Percentiles rank a stretch among this genome's conserved stretches.
phyloP scores from a whole-genome alignment of 2,329 filamentous ascomycete genomes.

The Colletotrichum sp. region DNA sequence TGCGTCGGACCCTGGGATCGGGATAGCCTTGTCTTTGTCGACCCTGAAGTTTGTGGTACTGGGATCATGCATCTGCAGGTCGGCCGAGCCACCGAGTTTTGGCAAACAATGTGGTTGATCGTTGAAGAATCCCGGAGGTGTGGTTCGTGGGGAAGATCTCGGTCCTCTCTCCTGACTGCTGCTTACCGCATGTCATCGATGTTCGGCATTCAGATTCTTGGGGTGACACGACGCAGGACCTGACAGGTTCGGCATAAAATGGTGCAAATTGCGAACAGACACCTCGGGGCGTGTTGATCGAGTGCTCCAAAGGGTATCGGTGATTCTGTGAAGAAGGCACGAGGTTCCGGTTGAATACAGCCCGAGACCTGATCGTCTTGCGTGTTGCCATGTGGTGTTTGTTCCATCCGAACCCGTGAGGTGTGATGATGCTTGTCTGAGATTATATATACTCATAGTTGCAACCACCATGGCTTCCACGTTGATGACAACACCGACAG shows the following conservation, averaged over 20 bases:
- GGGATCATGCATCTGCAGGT: background rate
- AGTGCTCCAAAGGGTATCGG: background rate
- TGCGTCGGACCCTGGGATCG: background rate
- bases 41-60: background rate
- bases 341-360: background rate
- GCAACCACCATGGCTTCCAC: background rate
- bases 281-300: background rate
- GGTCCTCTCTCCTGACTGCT: background rate
- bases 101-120: background rate
- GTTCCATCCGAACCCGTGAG: background rate
- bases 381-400: background rate
- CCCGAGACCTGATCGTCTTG: background rate
- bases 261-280: background rate
- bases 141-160: background rate
- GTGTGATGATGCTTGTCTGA: background rate
- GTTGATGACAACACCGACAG: background rate
- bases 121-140: background rate
- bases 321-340: background rate
- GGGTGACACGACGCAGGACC: background rate
- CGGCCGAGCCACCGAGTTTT: background rate
- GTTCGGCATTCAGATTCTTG: background rate
- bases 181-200: background rate
- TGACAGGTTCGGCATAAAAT: background rate
- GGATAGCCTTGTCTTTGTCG: background rate
- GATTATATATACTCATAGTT: background rate